A percentile compares a stretch with the other conserved stretches of the same genome.
These are phyloP conservation scores for Pyrenophora teres DNA, from an alignment of 2,329 filamentous ascomycete species.

Conservation along the genomic window DNA sequence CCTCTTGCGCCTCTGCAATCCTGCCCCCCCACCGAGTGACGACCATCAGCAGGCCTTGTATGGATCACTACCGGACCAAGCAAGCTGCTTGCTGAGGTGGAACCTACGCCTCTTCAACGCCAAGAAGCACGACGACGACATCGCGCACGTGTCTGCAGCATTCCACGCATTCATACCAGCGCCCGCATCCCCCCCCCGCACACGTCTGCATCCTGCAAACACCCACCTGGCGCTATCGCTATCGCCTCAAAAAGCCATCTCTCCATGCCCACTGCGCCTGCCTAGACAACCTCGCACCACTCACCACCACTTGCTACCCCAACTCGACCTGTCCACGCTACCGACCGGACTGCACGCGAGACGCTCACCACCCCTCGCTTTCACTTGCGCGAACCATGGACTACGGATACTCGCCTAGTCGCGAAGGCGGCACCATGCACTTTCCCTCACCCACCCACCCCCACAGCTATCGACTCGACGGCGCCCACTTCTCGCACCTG, in stretches of 20 bases:
- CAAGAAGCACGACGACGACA: conserved; percentile 15
- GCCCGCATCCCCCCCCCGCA: conserved; percentile 6
- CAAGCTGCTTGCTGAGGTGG: conserved; percentile 43
- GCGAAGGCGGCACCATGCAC: conserved; percentile 76
- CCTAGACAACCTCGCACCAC: conserved; percentile 18
- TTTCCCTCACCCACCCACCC: conserved; percentile 76
- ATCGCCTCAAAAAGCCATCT: conserved; percentile 31
- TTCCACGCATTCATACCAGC: conserved; percentile 38
- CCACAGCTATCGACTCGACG: conserved; percentile 79
- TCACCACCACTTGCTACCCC: conserved; percentile 7
- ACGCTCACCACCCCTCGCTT: neutral
- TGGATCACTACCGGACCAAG: conserved; percentile 35
- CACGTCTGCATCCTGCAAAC: conserved; percentile 11
- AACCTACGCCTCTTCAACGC: conserved; percentile 20
- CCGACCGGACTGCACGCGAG: too few relatives aligned
- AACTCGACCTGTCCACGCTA: too few relatives aligned
- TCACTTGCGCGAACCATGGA: conserved; percentile 47
- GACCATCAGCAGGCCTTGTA: conserved; percentile 37
- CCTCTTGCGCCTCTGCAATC: conserved; percentile 10
- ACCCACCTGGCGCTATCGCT: conserved; percentile 28
- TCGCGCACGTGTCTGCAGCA: conserved; percentile 25
- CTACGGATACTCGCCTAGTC: conserved; percentile 57
- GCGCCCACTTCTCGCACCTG: conserved; percentile 70
- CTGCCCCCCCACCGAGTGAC: conserved; percentile 14
- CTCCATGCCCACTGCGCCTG: conserved; percentile 28